A percentile compares a stretch with the other conserved stretches of the same genome.
Conservation (phyloP, 2,329 filamentous ascomycete genomes). For the Claviceps arundinis region DNA sequence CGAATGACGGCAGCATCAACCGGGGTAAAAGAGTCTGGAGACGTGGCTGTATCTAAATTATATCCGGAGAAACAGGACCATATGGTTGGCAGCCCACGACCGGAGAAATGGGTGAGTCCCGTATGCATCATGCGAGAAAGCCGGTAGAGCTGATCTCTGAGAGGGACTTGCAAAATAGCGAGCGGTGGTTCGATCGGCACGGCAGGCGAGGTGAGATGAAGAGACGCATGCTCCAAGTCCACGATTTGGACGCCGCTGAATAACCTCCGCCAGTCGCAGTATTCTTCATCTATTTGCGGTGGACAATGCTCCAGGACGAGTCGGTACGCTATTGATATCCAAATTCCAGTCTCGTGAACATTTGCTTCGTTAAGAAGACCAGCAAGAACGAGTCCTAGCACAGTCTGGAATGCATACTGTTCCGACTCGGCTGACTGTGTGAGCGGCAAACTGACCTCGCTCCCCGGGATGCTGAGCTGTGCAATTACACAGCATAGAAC, state of each 20-base stretch:
- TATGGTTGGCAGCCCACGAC: slow-evolving; percentile 27
- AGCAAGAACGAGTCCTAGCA: slow-evolving; percentile 27
- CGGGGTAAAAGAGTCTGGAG: slow-evolving; percentile 20
- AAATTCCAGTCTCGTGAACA: slow-evolving; percentile 27
- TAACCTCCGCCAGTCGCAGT: slow-evolving; percentile 25
- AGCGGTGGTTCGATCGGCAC: slow-evolving; percentile 27
- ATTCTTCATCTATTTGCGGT: slow-evolving; percentile 21
- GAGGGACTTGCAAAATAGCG: slow-evolving; percentile 21
- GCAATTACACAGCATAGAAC: slow-evolving; percentile 26
- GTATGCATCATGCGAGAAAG: slow-evolving; percentile 32
- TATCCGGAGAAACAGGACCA: slow-evolving; percentile 26
- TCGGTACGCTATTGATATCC: slow-evolving; percentile 29
- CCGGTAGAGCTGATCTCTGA: slow-evolving; percentile 26
- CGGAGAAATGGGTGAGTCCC: slow-evolving; percentile 27
- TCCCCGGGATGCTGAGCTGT: slow-evolving; percentile 24
- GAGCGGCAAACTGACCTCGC: slow-evolving; percentile 14
- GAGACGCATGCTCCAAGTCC: slow-evolving; percentile 28
- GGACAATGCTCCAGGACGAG: slow-evolving; percentile 28
- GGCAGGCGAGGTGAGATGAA: slow-evolving; percentile 27
- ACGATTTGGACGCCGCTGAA: slow-evolving; percentile 28
- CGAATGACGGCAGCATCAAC: slow-evolving; percentile 27
- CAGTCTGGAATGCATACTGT: slow-evolving; percentile 28
- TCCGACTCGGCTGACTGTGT: slow-evolving; percentile 15
- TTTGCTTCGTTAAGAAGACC: slow-evolving; percentile 28
- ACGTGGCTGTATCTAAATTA: slow-evolving; percentile 7